Base-by-base conservation (phyloP, 1,284 basidiomycete genomes). In the Tetrapyrgos nigripes region DNA sequence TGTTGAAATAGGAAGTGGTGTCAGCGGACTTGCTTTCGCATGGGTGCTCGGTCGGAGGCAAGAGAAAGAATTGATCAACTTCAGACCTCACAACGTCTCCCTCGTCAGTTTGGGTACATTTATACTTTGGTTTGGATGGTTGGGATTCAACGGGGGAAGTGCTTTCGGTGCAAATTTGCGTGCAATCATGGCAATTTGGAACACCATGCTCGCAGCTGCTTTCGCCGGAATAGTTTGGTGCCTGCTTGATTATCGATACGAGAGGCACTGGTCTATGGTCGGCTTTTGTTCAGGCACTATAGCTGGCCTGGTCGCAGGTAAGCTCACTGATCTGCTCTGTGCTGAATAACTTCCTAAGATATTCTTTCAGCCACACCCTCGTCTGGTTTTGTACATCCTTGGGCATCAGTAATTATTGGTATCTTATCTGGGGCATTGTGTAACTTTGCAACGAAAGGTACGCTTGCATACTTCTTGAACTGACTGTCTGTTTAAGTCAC, bases 41-140 rank as follows among this genome's bases (percentile, higher is more conserved):
- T 93, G 88, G 91, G 85, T 89, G 26, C 80, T 92, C 54, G 90
- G 90, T 23, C 83, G 84, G 28, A 80, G 91, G 53, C 85, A 87
- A 71, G 90, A 96, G 61, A 89, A 89, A 45, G 91, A 96, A 69
- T 79, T 93, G 24, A 79, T 93, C 65, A 91, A 96, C 68, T 97
- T 96, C 81, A 88, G 94, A 62, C 96, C 96, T 9, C 94, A 96
- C 74, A 97, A 97, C 71, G 94, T 97, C 19, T 91, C 91, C 29
- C 80, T 96, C 73, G 92, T 97, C 67, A 89, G 88, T 57, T 85
- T 98, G 53, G 96, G 96, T 62, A 96, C 89, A 14, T 84, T 88
- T 64, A 84, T 97, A 64, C 88, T 97, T 58, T 97, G 94, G 94
- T 92, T 97, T 70, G 95, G 95, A 57, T 91, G 88, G 85, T 74